phyloP scores from a whole-genome alignment of 2,329 filamentous ascomycete species.

The Leptosphaerulina australis region DNA sequence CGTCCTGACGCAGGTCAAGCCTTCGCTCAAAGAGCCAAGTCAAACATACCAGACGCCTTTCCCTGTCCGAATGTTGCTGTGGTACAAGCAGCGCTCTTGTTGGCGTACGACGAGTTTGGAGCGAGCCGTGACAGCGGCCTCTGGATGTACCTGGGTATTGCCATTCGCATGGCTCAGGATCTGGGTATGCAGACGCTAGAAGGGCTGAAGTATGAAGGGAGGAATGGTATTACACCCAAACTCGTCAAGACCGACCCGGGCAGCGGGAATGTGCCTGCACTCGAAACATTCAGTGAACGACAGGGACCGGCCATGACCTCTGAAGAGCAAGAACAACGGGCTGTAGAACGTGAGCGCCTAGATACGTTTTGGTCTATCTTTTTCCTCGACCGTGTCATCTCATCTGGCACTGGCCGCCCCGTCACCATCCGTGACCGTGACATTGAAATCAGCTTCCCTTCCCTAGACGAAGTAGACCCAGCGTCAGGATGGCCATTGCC shows the following conservation, averaged over 20 bases:
- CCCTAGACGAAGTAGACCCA: slow-evolving; percentile 58
- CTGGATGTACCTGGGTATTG: slow-evolving; percentile 91
- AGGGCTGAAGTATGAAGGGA: slow-evolving; percentile 67
- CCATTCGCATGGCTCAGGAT: slow-evolving; percentile 82
- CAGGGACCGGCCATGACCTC: slow-evolving; percentile 47
- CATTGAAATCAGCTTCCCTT: slow-evolving; percentile 76
- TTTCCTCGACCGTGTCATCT: slow-evolving; percentile 84
- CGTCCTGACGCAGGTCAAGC: slow-evolving; percentile 73
- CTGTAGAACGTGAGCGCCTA: slow-evolving; percentile 78
- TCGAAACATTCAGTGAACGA: slow-evolving; percentile 57
- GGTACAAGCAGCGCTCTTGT: slow-evolving; percentile 80
- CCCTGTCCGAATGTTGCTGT: slow-evolving; percentile 81
- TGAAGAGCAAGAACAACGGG: slow-evolving; percentile 61
- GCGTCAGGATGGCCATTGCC: slow-evolving; percentile 74
- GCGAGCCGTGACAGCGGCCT: slow-evolving; percentile 86
- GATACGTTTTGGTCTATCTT: slow-evolving; percentile 93
- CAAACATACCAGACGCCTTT: slow-evolving; percentile 81
- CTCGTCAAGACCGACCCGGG: slow-evolving; percentile 53
- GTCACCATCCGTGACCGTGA: slow-evolving; percentile 85
- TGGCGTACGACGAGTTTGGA: slow-evolving; percentile 89
- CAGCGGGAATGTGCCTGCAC: slow-evolving; percentile 57
- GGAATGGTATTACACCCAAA: slow-evolving; percentile 62
- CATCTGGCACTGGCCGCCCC: slow-evolving; percentile 81
- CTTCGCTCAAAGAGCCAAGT: slow-evolving; percentile 82
- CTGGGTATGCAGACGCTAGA: slow-evolving; percentile 82